These are phyloP conservation scores for Candida tallmaniae DNA, from an alignment of 805 yeast genomes.

Conservation along the genomic window DNA sequence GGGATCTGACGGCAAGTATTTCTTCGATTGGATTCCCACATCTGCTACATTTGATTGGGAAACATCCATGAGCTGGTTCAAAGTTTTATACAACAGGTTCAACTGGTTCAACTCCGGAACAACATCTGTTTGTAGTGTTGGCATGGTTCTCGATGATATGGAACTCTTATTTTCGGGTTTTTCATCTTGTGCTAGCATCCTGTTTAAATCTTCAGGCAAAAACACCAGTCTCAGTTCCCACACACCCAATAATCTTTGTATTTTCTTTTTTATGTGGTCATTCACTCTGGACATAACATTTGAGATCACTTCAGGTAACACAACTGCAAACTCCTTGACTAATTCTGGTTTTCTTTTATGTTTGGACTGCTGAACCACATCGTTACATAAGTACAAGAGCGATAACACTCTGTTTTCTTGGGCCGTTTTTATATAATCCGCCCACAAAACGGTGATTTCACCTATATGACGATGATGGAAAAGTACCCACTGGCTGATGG, in stretches of 20 bases:
- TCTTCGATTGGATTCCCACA: conserved; percentile 33
- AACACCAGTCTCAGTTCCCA: conserved; percentile 56
- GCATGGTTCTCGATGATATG: background rate
- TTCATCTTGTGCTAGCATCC: background rate
- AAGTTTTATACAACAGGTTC: conserved; percentile 25
- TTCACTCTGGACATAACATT: conserved; percentile 28
- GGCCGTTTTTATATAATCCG: conserved; percentile 19
- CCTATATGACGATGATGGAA: conserved; percentile 39
- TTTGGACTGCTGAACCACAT: conserved; percentile 73
- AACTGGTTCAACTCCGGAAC: conserved; percentile 28
- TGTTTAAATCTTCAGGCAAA: conserved; percentile 18
- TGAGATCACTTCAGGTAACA: conserved; percentile 40
- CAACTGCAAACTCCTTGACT: conserved; percentile 50
- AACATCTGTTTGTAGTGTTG: conserved; percentile 1
- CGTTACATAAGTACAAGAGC: conserved; percentile 70
- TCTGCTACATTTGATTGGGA: conserved; percentile 35
- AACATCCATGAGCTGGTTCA: conserved; percentile 22
- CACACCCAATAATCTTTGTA: conserved; percentile 48
- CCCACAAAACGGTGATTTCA: conserved; percentile 35
- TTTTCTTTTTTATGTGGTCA: conserved; percentile 39
- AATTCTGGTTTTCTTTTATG: conserved; percentile 58
- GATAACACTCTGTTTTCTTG: conserved; percentile 41
- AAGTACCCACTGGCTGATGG: conserved; percentile 44
- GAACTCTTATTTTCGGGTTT: background rate
- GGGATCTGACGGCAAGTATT: conserved; percentile 33